phyloP scores from a whole-genome alignment of 768 basidiomycete species.

The Cytidiella melzeri region DNA sequence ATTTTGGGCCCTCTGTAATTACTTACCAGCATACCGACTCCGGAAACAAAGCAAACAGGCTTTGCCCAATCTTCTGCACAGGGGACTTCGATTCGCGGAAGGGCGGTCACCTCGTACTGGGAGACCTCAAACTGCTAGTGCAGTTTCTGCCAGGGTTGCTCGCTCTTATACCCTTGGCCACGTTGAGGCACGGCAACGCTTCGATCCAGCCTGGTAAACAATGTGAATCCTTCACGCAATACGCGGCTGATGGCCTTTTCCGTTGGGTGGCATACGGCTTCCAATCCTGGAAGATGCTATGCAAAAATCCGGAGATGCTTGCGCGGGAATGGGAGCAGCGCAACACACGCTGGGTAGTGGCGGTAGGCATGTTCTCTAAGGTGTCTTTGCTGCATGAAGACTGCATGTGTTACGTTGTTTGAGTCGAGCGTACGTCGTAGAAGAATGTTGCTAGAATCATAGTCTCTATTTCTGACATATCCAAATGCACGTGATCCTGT shows the following conservation, averaged over 20 bases:
- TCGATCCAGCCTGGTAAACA: conserved; percentile 9
- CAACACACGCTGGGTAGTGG: background rate
- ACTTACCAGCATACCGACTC: conserved; percentile 9
- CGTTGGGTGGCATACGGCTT: conserved; percentile 7
- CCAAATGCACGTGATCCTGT: no score
- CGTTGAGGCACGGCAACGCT: conserved; percentile 15
- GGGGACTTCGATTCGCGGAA: conserved; percentile 14
- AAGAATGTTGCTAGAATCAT: no score
- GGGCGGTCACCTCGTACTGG: conserved; percentile 16
- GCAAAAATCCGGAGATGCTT: background rate
- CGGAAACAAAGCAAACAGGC: conserved; percentile 5
- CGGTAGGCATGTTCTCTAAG: background rate
- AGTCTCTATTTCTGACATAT: no score
- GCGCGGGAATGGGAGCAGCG: background rate
- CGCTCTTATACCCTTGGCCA: conserved; percentile 16
- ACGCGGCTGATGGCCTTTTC: conserved; percentile 8
- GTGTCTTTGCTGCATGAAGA: background rate
- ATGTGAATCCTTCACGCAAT: conserved; percentile 9
- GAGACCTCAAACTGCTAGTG: conserved; percentile 13
- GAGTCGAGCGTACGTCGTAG: no score
- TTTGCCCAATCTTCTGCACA: conserved; percentile 13
- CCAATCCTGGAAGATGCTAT: background rate
- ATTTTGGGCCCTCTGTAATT: conserved; percentile 11
- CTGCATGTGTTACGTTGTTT: no score
- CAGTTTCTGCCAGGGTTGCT: conserved; percentile 16